A percentile compares a stretch with the other conserved stretches of the same genome.
Evolutionary conservation across 2,329 filamentous ascomycete genomes (phyloP).

Genomic region (Didymella pinodella): DNA sequence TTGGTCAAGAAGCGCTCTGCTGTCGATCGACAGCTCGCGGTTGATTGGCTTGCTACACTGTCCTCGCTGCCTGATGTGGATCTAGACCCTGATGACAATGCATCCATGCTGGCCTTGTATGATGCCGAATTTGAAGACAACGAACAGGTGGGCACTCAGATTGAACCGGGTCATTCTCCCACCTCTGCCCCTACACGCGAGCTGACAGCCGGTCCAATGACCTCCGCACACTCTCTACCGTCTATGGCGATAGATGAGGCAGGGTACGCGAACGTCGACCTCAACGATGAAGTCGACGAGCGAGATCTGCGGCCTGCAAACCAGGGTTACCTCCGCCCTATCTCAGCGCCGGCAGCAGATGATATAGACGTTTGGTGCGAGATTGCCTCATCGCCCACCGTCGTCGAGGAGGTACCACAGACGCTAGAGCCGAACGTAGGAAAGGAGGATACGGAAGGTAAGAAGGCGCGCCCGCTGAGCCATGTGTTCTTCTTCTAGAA

Average conservation of each 20-base stretch:
- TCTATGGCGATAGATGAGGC: not conserved
- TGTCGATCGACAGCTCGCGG: not conserved
- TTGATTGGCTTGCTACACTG: not conserved
- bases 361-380: not conserved
- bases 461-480: not conserved
- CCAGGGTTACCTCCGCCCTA: not conserved
- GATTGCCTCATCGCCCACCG: not conserved
- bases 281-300: not conserved
- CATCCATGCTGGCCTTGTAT: not conserved
- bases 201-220: not conserved
- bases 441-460: not conserved
- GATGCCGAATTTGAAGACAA: not conserved
- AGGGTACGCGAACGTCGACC: not conserved
- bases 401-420: not conserved
- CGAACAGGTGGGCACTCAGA: not conserved
- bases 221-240: not conserved
- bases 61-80: not conserved
- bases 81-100: not conserved
- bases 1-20: not conserved
- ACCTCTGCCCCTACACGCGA: not conserved
- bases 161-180: not conserved
- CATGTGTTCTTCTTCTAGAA: not conserved
- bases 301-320: not conserved
- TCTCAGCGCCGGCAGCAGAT: not conserved
- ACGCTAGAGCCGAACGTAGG: not conserved